These are phyloP conservation scores for Ehretia macrophylla DNA, from an alignment of 257 asterid genomes.

Conservation along the genomic window DNA sequence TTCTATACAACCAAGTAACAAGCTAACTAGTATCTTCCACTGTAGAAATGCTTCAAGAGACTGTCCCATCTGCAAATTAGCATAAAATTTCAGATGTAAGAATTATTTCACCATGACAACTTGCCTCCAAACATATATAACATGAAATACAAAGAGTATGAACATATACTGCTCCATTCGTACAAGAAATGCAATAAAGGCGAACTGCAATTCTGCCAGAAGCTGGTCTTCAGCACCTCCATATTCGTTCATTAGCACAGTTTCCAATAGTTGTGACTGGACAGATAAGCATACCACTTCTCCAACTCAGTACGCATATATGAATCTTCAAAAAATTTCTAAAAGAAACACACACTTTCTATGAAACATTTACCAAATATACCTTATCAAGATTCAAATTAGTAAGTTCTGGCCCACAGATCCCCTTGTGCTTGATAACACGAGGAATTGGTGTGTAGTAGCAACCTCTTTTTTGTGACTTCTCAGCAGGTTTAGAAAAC, in stretches of 20 bases:
- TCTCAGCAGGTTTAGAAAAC: constrained; percentile 40
- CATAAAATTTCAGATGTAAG: constrained; percentile 11
- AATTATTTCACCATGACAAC: not conserved
- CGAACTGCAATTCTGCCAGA: constrained; percentile 87
- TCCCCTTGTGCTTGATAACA: constrained; percentile 76
- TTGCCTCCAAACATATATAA: not conserved
- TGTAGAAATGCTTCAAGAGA: constrained; percentile 92
- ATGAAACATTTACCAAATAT: constrained; percentile 8
- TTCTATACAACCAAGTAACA: constrained; percentile 76
- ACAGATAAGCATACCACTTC: constrained; percentile 12
- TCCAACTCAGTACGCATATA: constrained; percentile 10
- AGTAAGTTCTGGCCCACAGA: constrained; percentile 65
- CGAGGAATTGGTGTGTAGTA: constrained; percentile 89
- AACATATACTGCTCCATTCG: constrained; percentile 1
- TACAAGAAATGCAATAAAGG: constrained; percentile 92
- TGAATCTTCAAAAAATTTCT: constrained; percentile 4
- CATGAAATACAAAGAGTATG: not conserved
- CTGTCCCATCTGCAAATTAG: constrained; percentile 86
- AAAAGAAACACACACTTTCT: constrained; percentile 4
- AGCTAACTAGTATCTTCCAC: constrained; percentile 78
- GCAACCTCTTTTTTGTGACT: constrained; percentile 54
- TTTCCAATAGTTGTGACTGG: constrained; percentile 78
- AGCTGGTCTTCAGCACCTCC: constrained; percentile 71
- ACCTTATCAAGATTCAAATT: constrained; percentile 93
- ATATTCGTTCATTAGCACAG: constrained; percentile 58